Base-by-base conservation (phyloP, 2,329 filamentous ascomycete genomes). In the Colletotrichum incanum region DNA sequence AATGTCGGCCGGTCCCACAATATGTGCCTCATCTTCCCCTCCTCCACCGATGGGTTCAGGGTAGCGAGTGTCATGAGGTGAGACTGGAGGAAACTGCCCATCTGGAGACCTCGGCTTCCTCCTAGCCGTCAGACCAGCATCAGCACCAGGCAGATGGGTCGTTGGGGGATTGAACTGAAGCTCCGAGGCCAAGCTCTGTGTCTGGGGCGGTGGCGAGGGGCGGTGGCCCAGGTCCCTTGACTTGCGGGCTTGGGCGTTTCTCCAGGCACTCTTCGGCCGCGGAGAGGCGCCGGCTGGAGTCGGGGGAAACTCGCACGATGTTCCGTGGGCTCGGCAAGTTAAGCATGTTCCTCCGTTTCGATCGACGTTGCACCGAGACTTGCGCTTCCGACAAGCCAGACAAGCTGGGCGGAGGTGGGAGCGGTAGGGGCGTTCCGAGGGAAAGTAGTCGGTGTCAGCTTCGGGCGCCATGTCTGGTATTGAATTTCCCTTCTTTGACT, bases 381-480 rank as follows among this genome's bases (percentile, higher is more conserved):
- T 91, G 72, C 90, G 86, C 72, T 86, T 86, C 66, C 90, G 85
- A 76, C 90, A 92, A 14, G 89, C 82, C 61, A 89, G 81, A 79
- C 90, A 92, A 4, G 90, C 90, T 56, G 89, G 88, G 45, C 87
- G 86, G 73, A 90, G 87, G 80, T 91, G 90, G 8, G 89, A 91
- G 71, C 90, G 84, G 77, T 92, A 91, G 2, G 89, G 90, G 47
- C 90, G 84, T 74, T 74, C 72, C 50, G 70, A 73, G 65, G 70
- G 28, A 59, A 72, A 59, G 16, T 60, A 5, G 12, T 18, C 28
- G 6, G 41, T 31, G 26, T 23, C 70, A 18, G 59, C 50, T 59
- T 64, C 70, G 54, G 54, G 23, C 37, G 65, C 39, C 70, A 70
- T 72, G 11, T 4, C n/a, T 9, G 1, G 12, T 5, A 0, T 1